Evolutionary conservation across 2,329 filamentous ascomycete species (phyloP).

Genomic region (Penicillium rolfsii): DNA sequence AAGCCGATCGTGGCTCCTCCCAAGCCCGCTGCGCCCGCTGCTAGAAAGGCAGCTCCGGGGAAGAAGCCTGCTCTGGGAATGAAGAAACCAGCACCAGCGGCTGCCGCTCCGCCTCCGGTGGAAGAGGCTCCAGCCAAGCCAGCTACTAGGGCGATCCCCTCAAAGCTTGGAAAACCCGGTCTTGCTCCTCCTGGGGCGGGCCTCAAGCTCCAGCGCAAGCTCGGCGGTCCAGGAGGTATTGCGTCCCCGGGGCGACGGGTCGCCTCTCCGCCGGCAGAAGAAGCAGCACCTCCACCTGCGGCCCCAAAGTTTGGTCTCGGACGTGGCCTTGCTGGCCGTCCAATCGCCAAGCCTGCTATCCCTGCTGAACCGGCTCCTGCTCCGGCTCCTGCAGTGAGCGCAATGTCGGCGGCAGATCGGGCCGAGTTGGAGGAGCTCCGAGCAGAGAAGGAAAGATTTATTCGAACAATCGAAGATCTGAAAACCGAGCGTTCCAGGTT

Average conservation of each 20-base stretch:
- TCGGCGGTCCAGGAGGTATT: constrained; percentile 46
- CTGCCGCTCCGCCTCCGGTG: constrained; percentile 25
- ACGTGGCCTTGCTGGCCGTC: constrained; percentile 81
- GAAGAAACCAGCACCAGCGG: constrained; percentile 54
- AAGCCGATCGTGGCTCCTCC: constrained; percentile 71
- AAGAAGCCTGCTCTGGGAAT: constrained; percentile 56
- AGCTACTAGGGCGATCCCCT: constrained; percentile 44
- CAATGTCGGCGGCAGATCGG: constrained; percentile 76
- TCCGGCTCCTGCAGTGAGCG: constrained; percentile 63
- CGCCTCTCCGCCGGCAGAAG: constrained; percentile 49
- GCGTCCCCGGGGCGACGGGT: constrained; percentile 50
- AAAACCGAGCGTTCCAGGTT: constrained; percentile 80
- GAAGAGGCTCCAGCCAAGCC: constrained; percentile 49
- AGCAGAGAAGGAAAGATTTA: constrained; percentile 76
- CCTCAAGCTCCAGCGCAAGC: constrained; percentile 50
- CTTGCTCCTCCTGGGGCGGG: constrained; percentile 48
- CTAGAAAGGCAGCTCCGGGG: constrained; percentile 57
- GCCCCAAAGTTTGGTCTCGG: constrained; percentile 64
- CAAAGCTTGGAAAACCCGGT: constrained; percentile 52
- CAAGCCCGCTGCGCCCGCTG: constrained; percentile 59
- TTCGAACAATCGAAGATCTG: constrained; percentile 75
- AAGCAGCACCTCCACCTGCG: constrained; percentile 48
- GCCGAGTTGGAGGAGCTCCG: constrained; percentile 92
- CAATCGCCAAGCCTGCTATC: constrained; percentile 71
- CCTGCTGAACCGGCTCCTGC: constrained; percentile 51